Base-by-base conservation (phyloP, 1,139 yeast genomes). In the Geotrichum reessii region DNA sequence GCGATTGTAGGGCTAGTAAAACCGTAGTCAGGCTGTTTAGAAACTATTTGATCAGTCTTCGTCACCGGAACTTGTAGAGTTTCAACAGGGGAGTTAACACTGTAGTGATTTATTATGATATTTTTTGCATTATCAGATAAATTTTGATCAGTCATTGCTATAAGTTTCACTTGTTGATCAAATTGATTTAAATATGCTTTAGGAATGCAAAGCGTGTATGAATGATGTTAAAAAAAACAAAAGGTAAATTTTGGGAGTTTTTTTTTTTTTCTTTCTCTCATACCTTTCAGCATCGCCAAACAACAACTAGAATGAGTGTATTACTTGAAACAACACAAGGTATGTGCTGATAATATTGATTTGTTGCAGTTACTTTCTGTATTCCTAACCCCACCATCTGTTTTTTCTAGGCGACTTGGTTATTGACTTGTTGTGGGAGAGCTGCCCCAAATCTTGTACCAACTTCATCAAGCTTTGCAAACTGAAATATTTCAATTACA, bases 391-490 rank as follows among this genome's bases (percentile, higher is more conserved):
- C 5, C 22, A 17, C 33, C 17, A 9, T 25, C 17, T 4, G 8
- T 31, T 19, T 14, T 22, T 11, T 27, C 6, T 56, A 68, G 81
- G 82, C 8, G 78, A 76, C 63, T 54, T 85, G 17, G 85, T 82
- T 12, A 68, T 84, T n/a, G 90, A 85, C 64, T 67, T 84, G 28
- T 66, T 70, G 51, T 62, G 65, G 4, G 69, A 76, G 11, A 66
- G 69, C 2, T 74, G 77, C 2, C 80, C 79, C 0, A 64, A 65
- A 27, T 76, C 78, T 49, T 71, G 79, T 50, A 69, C 69, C 56
- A 81, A 81, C 64, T 84, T 85, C 66, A 62, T 85, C 52, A 80
- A 82, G 63, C 74, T 84, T 17, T 83, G 87, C 70, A 77, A 80
- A 63, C 64, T 74, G 50, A 78, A 81, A 61, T 80, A 79, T 70